Conservation (phyloP, 2,329 filamentous ascomycete species). For the Zymoseptoria crescenta region DNA sequence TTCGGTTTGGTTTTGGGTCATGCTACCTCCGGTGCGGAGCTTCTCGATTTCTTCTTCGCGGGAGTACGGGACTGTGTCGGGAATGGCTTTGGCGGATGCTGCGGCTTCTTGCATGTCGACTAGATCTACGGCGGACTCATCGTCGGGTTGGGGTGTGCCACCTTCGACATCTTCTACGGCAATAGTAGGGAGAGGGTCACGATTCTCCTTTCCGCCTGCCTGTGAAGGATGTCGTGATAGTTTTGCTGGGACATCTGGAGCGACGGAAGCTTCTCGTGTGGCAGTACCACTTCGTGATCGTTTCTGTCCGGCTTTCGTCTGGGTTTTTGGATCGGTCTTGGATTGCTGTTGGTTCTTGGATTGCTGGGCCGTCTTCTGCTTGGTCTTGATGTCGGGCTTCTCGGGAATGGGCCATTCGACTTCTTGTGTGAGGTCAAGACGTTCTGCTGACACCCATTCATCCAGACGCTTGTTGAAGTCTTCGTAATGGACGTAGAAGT, state of each 20-base stretch:
- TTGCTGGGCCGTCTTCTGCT: slow-evolving; percentile 48
- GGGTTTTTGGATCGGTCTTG: slow-evolving; percentile 27
- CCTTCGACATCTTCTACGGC: slow-evolving; percentile 39
- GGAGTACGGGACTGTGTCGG: slow-evolving; percentile 51
- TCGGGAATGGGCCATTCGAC: slow-evolving; percentile 95
- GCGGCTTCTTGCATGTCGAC: slow-evolving; percentile 47
- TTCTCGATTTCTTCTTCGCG: slow-evolving; percentile 94
- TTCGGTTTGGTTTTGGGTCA: slow-evolving; percentile 98
- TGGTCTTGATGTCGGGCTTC: slow-evolving; percentile 80
- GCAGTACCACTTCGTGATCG: slow-evolving; percentile 36
- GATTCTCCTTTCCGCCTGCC: slow-evolving; percentile 54
- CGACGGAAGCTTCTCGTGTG: slow-evolving; percentile 34
- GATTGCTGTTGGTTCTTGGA: slow-evolving; percentile 32
- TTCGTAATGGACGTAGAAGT: slow-evolving; percentile 95
- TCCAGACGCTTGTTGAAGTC: slow-evolving; percentile 89
- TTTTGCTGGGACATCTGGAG: slow-evolving; percentile 43
- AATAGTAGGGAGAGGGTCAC: slow-evolving; percentile 39
- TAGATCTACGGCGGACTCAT: slow-evolving; percentile 46
- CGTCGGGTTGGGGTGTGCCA: slow-evolving; percentile 43
- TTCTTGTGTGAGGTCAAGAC: slow-evolving; percentile 80
- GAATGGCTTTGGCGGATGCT: slow-evolving; percentile 45
- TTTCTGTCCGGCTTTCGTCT: slow-evolving; percentile 41
- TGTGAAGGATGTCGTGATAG: slow-evolving; percentile 44
- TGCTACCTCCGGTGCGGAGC: slow-evolving; percentile 84
- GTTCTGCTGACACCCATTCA: slow-evolving; percentile 78